Evolutionary conservation across 1,284 basidiomycete species (phyloP), one percentile per base, ranked within the genome.

Genomic region (Irpex lacteus): DNA sequence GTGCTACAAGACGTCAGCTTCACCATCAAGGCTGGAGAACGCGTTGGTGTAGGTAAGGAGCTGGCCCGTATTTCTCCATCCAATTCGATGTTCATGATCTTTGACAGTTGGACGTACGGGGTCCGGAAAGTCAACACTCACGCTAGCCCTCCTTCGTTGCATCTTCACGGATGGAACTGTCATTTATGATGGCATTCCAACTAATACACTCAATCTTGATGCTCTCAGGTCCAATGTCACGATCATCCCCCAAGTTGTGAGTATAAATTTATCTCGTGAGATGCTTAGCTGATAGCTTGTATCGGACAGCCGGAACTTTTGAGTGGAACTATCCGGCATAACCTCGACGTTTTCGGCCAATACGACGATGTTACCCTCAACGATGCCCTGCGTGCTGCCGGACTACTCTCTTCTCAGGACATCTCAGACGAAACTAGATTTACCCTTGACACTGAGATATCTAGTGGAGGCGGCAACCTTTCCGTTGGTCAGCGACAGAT

Each of bases 401-500:
- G 85, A 0, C 72, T 89, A 1, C 84, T 80, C 69, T 77, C 83
- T 3, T 72, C 86, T 4, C 84, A 86, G 68, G 75, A 67, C 38
- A 79, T 84, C 68, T 74, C 73, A 36, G 81, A 83, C 32, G 80
- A 84, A 68, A 79, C 76, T 26, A 75, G 72, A 44, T 77, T 86
- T 47, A 82, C 77, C 3, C 70, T 86, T 13, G 84, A 86, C 62
- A 84, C 75, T 60, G 37, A 76, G 38, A 83, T 90, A 54, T 74
- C 85, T 1, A 80, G 80, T 56, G 86, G 84, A 0, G 89, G 90
- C 4, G 74, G 80, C 13, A 92, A 92, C 70, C 77, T 92, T 36
- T 87, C 85, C 1, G 85, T 90, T 40, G 90, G 90, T 2, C 88
- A 92, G 71, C 79, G 90, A 4, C 90, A 92, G 71, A 74, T 87